phyloP scores from a whole-genome alignment of 148 eudicot species.

The Amaranthus palmeri region DNA sequence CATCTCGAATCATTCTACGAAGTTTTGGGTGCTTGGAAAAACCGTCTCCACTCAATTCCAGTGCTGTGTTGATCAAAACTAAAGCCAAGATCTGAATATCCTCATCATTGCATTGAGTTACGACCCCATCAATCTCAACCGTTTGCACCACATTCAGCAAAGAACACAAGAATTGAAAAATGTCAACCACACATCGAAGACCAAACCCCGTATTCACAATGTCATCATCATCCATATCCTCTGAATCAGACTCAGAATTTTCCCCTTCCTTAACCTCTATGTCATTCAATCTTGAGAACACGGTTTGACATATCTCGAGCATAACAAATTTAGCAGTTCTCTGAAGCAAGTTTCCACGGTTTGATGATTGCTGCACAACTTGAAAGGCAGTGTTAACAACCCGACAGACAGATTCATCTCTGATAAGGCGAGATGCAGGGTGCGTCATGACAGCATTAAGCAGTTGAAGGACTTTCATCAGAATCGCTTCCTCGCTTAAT shows the following conservation, averaged over 20 bases:
- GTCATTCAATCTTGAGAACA: slow-evolving; percentile 52
- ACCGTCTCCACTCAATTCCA: slow-evolving; percentile 80
- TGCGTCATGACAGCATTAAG: slow-evolving; percentile 50
- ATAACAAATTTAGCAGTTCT: slow-evolving; percentile 56
- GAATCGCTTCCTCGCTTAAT: slow-evolving; percentile 51
- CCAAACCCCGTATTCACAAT: slow-evolving; percentile 45
- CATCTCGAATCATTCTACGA: slow-evolving; percentile 79
- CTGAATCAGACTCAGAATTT: slow-evolving; percentile 61
- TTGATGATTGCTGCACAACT: slow-evolving; percentile 63
- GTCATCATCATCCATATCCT: slow-evolving; percentile 36
- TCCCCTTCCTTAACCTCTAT: slow-evolving; percentile 58
- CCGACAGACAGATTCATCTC: slow-evolving; percentile 66
- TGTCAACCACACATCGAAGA: slow-evolving; percentile 67
- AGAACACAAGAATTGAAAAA: slow-evolving; percentile 87
- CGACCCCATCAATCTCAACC: slow-evolving; percentile 42
- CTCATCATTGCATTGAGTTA: slow-evolving; percentile 54
- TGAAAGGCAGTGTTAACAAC: slow-evolving; percentile 75
- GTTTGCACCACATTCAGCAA: slow-evolving; percentile 69
- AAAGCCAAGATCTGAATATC: slow-evolving; percentile 76
- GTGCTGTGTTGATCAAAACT: slow-evolving; percentile 64
- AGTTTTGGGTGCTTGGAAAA: slow-evolving; percentile 77
- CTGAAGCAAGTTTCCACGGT: slow-evolving; percentile 63
- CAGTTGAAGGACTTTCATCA: slow-evolving; percentile 62
- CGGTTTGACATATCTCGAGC: slow-evolving; percentile 74
- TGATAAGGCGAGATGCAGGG: slow-evolving; percentile 51